phyloP scores from a whole-genome alignment of 768 basidiomycete genomes.

The Phylloporus scabripes region DNA sequence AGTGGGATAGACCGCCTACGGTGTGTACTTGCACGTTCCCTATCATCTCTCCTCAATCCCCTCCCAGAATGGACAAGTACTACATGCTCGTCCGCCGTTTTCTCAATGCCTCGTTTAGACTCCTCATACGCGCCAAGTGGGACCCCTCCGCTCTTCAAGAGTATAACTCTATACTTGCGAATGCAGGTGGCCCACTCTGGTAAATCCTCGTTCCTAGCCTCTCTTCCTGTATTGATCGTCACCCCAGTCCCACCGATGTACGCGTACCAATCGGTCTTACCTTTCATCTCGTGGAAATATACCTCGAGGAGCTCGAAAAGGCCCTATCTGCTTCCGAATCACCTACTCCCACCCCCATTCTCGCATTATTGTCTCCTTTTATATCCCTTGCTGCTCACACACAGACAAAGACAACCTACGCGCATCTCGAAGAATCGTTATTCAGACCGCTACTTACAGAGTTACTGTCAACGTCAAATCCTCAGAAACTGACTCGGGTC shows the following conservation, averaged over 20 bases:
- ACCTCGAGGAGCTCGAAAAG: constrained; percentile 84
- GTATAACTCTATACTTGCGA: constrained; percentile 64
- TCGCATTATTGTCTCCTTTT: constrained; percentile 63
- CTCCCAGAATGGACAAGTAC: constrained; percentile 87
- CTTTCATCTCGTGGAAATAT: constrained; percentile 87
- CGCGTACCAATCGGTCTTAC: constrained; percentile 73
- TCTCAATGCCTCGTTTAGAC: constrained; percentile 77
- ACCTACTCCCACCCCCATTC: constrained; percentile 42
- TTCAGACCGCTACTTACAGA: constrained; percentile 64
- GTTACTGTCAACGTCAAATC: constrained; percentile 38
- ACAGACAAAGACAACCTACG: constrained; percentile 56
- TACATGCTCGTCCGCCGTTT: constrained; percentile 92
- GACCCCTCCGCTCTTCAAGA: constrained; percentile 45
- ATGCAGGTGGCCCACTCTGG: constrained; percentile 80
- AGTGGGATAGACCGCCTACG: constrained; percentile 84
- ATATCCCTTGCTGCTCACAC: constrained; percentile 66
- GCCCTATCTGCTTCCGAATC: constrained; percentile 33
- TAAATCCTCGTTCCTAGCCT: constrained; percentile 30
- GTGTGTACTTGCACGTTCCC: constrained; percentile 38
- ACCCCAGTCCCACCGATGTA: constrained; percentile 55
- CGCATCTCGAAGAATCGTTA: constrained; percentile 63
- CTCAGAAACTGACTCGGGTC: constrained; percentile 42
- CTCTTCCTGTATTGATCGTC: constrained; percentile 3
- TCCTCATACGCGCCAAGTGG: constrained; percentile 73
- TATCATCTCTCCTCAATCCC: background rate